Evolutionary conservation across 2,329 filamentous ascomycete species (phyloP).

Genomic region (Magnaporthiopsis incrustans): DNA sequence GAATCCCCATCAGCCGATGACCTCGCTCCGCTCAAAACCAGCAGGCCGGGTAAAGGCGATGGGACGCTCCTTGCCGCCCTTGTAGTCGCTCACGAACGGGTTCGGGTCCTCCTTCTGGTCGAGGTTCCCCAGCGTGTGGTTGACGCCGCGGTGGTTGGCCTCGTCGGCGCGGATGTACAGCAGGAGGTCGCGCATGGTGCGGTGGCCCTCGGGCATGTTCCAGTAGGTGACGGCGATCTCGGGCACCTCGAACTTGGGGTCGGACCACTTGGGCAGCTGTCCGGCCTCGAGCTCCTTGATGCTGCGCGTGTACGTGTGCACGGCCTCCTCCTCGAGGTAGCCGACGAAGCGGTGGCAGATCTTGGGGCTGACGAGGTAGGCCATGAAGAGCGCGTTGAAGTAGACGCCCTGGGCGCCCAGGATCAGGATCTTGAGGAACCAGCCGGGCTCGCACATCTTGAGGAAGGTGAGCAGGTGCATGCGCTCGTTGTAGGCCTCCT

Average conservation of each 20-base stretch:
- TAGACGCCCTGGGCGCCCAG: conserved; percentile 91
- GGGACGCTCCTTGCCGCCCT: conserved; percentile 57
- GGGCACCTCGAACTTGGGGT: conserved; percentile 63
- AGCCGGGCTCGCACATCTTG: conserved; percentile 70
- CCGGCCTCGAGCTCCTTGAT: conserved; percentile 81
- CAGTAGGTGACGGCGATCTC: conserved; percentile 90
- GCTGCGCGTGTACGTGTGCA: conserved; percentile 87
- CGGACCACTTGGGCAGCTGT: conserved; percentile 72
- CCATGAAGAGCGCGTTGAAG: conserved; percentile 88
- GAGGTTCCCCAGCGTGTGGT: conserved; percentile 88
- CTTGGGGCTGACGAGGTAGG: conserved; percentile 78
- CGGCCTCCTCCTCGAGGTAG: conserved; percentile 94
- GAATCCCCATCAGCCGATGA: conserved; percentile 37
- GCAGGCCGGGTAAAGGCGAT: conserved; percentile 55
- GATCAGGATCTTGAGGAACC: conserved; percentile 85
- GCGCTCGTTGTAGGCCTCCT: conserved; percentile 86
- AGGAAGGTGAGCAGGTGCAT: conserved; percentile 87
- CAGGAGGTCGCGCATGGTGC: conserved; percentile 78
- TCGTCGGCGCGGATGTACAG: conserved; percentile 80
- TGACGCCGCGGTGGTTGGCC: conserved; percentile 85
- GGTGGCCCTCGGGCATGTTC: conserved; percentile 79
- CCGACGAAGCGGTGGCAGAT: conserved; percentile 94
- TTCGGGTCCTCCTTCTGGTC: conserved; percentile 83
- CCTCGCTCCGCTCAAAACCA: conserved; percentile 79
- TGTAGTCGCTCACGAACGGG: conserved; percentile 80